Base-by-base conservation (phyloP, 331 rosid species). In the Dryas integrifolia region DNA sequence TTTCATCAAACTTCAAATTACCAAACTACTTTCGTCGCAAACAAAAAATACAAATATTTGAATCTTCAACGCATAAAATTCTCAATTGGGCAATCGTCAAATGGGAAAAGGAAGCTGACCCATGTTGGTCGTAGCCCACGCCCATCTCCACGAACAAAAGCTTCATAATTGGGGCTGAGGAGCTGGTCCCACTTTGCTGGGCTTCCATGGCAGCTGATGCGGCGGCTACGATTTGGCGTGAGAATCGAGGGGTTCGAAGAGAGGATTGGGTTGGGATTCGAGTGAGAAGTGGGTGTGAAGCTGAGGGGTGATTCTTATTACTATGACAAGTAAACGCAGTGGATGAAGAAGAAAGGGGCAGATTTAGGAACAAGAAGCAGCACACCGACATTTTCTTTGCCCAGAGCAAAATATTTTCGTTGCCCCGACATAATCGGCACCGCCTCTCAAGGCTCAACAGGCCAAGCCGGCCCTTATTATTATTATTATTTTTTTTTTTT, bases 121-220 rank as follows among this genome's bases (percentile, higher is more conserved):
- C 98, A 41, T 94, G 98, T 81, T 91, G 98, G 82, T 94, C 98
- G 56, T 91, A 91, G 39, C 98, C 97, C 7, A 94, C 98, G 40
- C 98, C 98, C 98, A 94, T 94, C 78, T 94, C 98, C 11, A 94
- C 96, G 66, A 94, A 94, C 89, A 94, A 75, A 72, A 89, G 96
- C 82, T 88, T 91, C 90, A 94, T 89, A 14, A 82, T 72, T 26
- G 82, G 65, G 49, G 82, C 62, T 10, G 89, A 74, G 52, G 35
- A 65, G 35, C 69, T 43, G n/a, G 49, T 55, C 72, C 58, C 84
- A 45, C 68, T 65, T 56, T 67, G 82, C 51, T 85, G 82, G 69
- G 75, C 80, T 69, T 87, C 98, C 98, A 93, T 93, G 71, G 90
- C 48, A 14, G 87, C 75, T 50, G 86, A 43, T 40, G 85, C 46